Evolutionary conservation across 805 yeast genomes (phyloP).

Genomic region (Candida broadrunensis): DNA sequence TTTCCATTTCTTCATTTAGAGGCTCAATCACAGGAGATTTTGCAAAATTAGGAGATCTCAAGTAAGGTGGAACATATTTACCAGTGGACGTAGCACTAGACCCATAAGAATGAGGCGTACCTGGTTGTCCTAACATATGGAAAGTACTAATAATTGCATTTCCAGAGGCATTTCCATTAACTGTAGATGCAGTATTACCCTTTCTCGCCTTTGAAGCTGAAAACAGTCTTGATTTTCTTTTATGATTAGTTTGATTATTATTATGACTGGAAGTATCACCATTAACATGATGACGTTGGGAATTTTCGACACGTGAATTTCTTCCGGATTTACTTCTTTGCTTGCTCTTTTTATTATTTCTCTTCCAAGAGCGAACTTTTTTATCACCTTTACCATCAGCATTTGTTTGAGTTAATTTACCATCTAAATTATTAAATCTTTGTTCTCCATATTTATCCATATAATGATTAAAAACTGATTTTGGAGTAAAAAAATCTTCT

Average conservation of each 20-base stretch:
- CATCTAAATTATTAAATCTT: constrained; percentile 19
- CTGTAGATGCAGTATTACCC: not conserved
- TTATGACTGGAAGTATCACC: constrained; percentile 11
- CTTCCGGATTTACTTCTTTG: constrained; percentile 14
- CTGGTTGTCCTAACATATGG: not conserved
- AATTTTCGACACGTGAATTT: constrained; percentile 6
- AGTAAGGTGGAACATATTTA: constrained; percentile 41
- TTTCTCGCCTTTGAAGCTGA: constrained; percentile 14
- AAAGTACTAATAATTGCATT: constrained; percentile 1
- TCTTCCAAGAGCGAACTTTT: constrained; percentile 28
- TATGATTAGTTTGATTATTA: constrained; percentile 5
- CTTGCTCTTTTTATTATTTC: constrained; percentile 18
- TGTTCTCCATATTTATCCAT: constrained; percentile 61
- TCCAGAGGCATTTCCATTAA: not conserved
- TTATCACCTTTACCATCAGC: constrained; percentile 12
- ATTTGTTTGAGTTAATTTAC: constrained; percentile 1
- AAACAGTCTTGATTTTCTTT: constrained; percentile 21
- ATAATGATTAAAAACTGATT: constrained; percentile 65
- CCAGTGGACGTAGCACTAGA: constrained; percentile 15
- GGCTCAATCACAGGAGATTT: constrained; percentile 33
- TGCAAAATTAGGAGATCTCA: constrained; percentile 33
- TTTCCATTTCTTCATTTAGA: constrained; percentile 35
- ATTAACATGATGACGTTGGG: constrained; percentile 1
- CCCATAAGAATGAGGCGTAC: constrained; percentile 1
- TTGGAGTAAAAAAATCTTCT: constrained; percentile 77